Base-by-base conservation (phyloP, 1,139 yeast species). In the Saccharomyces pastorianus region DNA sequence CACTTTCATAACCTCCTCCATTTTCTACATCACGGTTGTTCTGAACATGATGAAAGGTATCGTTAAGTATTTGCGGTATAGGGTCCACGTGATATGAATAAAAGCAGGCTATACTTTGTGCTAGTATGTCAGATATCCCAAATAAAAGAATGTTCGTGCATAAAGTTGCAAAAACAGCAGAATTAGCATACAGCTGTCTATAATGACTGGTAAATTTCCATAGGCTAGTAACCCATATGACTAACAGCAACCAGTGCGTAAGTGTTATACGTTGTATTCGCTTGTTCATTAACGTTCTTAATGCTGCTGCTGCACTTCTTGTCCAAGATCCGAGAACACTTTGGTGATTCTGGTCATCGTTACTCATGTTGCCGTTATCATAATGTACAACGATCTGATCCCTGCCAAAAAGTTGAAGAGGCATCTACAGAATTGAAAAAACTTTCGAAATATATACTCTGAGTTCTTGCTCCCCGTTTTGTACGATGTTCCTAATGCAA, bases 121-220 rank as follows among this genome's bases (percentile, higher is more conserved):
- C 99, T 57, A 90, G 70, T 0, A 93, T 83, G 66, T 91, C 99
- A 0, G 97, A 90, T 7, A 90, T 82, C 0, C 96, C 97, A 67
- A 84, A 88, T 4, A 91, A 73, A 11, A 91, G 82, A 44, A 88
- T 73, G 65, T 91, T 91, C 0, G 97, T 84, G n/a, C 85, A 81
- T 55, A 88, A 80, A 50, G 91, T 88, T 4, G 97, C 90, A 17
- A 86, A 67, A 28, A 90, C 70, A 0, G 95, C 84, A 54, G 82
- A 82, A 57, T 74, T 76, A 63, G 79, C 78, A 68, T 90, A 90
- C 52, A 88, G 68, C n/a, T 74, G 76, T 51, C 83, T 82, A 65
- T 85, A 85, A 52, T 77, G 76, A 29, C 80, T 74, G 3, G 87
- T 80, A 50, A 83, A 72, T 58, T 76, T 79, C 54, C 77, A 63